phyloP scores from a whole-genome alignment of 352 stramenopile species.

The Phytophthora melonis region DNA sequence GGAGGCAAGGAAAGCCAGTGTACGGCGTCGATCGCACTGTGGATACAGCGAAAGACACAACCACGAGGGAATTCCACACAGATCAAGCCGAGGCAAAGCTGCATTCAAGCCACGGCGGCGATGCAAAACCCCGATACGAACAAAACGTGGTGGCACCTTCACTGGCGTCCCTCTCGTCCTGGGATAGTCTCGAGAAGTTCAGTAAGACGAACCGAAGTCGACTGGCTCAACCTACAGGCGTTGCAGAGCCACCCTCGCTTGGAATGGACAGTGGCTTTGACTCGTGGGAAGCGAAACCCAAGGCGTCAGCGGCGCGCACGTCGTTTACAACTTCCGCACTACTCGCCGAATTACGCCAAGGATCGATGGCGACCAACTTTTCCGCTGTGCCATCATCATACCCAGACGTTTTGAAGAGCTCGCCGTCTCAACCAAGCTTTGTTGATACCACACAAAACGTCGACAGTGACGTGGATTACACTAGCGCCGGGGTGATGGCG shows the following conservation, averaged over 20 bases:
- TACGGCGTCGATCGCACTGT: neutral
- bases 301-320: constrained; percentile 3
- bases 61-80: neutral
- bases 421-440: neutral
- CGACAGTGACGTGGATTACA: neutral
- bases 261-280: neutral
- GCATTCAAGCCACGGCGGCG: neutral
- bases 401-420: constrained; percentile 3
- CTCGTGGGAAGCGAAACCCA: constrained; percentile 7
- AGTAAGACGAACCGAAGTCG: constrained; percentile 78
- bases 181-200: constrained; percentile 86
- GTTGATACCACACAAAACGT: neutral
- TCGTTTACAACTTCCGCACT: constrained; percentile 32
- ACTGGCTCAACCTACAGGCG: constrained; percentile 38
- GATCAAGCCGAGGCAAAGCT: constrained; percentile 20
- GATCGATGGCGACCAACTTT: neutral
- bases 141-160: constrained; percentile 5
- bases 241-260: neutral
- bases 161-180: constrained; percentile 40
- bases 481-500: neutral
- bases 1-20: constrained; percentile 24
- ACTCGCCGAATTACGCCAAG: constrained; percentile 33
- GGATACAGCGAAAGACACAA: neutral
- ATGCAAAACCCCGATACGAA: constrained; percentile 11
- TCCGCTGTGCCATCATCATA: neutral